phyloP scores from a whole-genome alignment of 306 rosid genomes.

The Ziziphus jujuba region DNA sequence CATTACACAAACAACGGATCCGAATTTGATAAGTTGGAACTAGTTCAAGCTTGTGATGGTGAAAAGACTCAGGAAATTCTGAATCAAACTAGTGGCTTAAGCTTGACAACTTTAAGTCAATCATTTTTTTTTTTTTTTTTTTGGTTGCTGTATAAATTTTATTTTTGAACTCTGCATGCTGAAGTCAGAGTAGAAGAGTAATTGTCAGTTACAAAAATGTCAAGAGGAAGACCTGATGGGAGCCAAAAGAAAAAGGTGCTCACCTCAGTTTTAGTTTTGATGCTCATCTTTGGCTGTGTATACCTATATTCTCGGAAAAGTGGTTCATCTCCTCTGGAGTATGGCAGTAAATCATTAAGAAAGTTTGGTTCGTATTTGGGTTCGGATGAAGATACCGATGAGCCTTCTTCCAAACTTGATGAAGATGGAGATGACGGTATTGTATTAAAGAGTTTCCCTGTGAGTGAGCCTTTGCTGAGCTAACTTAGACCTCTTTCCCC shows the following conservation, averaged over 20 bases:
- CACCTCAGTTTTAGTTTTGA: constrained; percentile 52
- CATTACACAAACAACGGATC: constrained; percentile 1
- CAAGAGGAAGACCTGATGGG: constrained; percentile 89
- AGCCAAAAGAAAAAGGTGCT: constrained; percentile 69
- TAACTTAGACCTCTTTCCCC: not conserved
- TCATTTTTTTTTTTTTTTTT: not conserved
- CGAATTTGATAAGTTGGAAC: not conserved
- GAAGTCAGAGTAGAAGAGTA: constrained; percentile 24
- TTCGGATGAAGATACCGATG: constrained; percentile 69
- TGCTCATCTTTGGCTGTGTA: constrained; percentile 63
- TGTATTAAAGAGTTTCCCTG: constrained; percentile 79
- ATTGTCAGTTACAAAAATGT: constrained; percentile 44
- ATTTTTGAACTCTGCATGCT: constrained; percentile 17
- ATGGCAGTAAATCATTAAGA: constrained; percentile 71
- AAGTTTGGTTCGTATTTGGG: constrained; percentile 82
- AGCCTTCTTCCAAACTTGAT: constrained; percentile 50
- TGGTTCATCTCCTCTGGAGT: constrained; percentile 71
- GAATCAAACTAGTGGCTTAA: not conserved
- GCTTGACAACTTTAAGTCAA: not conserved
- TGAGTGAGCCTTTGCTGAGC: constrained; percentile 38
- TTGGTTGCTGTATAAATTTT: not conserved
- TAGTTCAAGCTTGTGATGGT: constrained; percentile 7
- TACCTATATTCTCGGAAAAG: constrained; percentile 59
- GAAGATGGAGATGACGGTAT: constrained; percentile 58
- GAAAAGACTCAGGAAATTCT: not conserved